Evolutionary conservation across 805 yeast species (phyloP), one percentile per base, ranked within the genome.

Genomic region (Candida xyloterini): DNA sequence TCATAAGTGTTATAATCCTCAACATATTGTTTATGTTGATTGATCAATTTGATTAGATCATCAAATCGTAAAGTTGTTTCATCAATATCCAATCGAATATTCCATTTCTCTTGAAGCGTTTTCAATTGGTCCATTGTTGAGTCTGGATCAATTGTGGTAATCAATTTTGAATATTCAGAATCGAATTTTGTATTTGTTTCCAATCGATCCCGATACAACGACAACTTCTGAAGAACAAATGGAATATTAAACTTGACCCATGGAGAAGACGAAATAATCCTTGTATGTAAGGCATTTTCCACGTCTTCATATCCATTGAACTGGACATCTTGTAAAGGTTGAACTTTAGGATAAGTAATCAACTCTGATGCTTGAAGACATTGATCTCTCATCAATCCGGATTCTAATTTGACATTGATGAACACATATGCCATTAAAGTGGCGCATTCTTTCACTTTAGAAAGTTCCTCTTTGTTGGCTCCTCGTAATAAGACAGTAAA

Each of bases 401-500:
- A 81, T 56, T 93, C 99, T 40, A 90, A 73, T 52, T 79, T 81
- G 30, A 88, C 69, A 51, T 90, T 88, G 56, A 84, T 78, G n/a
- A 79, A 74, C 0, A 83, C 84, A 33, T 85, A 84, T 1, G 85
- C 74, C 78, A 90, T 73, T 41, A 91, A 82, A 48, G 86, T 95
- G 3, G 84, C 70, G 2, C 89, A 83, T 37, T 81, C 79, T 57
- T 93, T 93, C 15, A 90, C 73, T 37, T 78, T 77, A 37, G 78
- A 69, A 40, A 91, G 63, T 0, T 70, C 55, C 2, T 78, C 83
- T 35, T 73, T 77, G 48, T 75, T 73, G 1, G 79, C 83, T 2
- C 98, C 99, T 39, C 98, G 68, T n/a, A 93, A 60, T 10, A 86
- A 67, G n/a, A 91, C 74, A 0, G 98, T 89, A 27, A 90, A 81